These are phyloP conservation scores for Jamesozyma gamospora DNA, from an alignment of 805 yeast species.

Conservation along the genomic window DNA sequence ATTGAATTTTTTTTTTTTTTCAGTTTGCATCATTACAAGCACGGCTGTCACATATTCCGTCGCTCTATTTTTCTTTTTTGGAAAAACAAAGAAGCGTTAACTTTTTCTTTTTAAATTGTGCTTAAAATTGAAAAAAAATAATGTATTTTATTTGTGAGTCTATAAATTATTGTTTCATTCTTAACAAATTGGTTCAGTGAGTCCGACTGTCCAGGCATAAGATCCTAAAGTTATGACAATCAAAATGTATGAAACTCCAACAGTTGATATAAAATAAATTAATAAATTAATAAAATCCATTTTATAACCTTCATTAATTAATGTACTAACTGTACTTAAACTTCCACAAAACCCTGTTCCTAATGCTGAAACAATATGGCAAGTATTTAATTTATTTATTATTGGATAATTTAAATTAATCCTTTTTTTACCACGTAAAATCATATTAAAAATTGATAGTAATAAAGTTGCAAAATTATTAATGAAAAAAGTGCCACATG, in stretches of 20 bases:
- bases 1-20: too few relatives aligned
- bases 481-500: slow-evolving; percentile 42
- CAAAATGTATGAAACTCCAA: slow-evolving; percentile 38
- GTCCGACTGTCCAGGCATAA: slow-evolving; percentile 51
- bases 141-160: too few relatives aligned
- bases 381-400: slow-evolving; percentile 29
- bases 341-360: slow-evolving; percentile 63
- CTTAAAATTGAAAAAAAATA: not conserved
- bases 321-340: slow-evolving; percentile 68
- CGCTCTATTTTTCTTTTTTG: too few relatives aligned
- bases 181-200: slow-evolving; percentile 6
- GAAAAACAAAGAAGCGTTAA: too few relatives aligned
- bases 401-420: slow-evolving; percentile 19
- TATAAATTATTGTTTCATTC: not conserved
- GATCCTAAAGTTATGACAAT: slow-evolving; percentile 58
- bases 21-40: too few relatives aligned
- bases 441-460: slow-evolving; percentile 15
- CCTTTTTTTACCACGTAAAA: slow-evolving; percentile 33
- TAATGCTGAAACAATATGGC: slow-evolving; percentile 47
- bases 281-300: slow-evolving; percentile 33
- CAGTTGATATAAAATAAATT: slow-evolving; percentile 41
- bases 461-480: slow-evolving; percentile 36
- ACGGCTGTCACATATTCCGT: too few relatives aligned
- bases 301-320: slow-evolving; percentile 52
- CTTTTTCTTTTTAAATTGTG: not conserved